Conservation (phyloP, 1,284 basidiomycete species). For the Papiliotrema fonsecae region DNA sequence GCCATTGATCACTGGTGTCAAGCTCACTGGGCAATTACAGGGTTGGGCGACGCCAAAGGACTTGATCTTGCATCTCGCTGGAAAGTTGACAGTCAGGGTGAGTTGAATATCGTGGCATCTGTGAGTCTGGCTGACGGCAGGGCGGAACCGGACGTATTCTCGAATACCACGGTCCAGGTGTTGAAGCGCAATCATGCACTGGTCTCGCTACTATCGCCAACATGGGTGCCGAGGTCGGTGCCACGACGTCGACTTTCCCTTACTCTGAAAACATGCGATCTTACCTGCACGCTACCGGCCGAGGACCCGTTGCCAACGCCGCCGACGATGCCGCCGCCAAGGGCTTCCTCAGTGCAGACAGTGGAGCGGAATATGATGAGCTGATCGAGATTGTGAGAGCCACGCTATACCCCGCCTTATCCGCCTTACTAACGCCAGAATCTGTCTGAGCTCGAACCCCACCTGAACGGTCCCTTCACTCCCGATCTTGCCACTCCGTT, state of each 20-base stretch:
- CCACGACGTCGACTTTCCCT: conserved; percentile 96
- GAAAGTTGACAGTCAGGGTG: conserved; percentile 87
- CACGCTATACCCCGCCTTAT: neutral
- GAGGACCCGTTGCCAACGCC: conserved; percentile 78
- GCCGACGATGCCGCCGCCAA: conserved; percentile 76
- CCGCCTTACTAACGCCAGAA: conserved; percentile 54
- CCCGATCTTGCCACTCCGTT: conserved; percentile 94
- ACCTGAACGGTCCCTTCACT: conserved; percentile 96
- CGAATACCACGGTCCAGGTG: conserved; percentile 97
- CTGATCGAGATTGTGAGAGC: conserved; percentile 80
- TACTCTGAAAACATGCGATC: conserved; percentile 85
- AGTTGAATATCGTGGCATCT: conserved; percentile 31
- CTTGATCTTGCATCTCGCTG: conserved; percentile 89
- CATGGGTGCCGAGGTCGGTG: conserved; percentile 99
- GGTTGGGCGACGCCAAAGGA: conserved; percentile 98
- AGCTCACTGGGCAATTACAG: conserved; percentile 78
- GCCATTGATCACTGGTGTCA: conserved; percentile 83
- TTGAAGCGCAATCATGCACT: conserved; percentile 86
- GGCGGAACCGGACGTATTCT: conserved; percentile 95
- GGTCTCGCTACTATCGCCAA: conserved; percentile 92
- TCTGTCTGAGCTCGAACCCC: conserved; percentile 86
- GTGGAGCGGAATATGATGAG: conserved; percentile 92
- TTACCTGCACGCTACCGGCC: conserved; percentile 85
- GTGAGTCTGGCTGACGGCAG: conserved; percentile 40
- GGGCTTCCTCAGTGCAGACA: conserved; percentile 78